These are phyloP conservation scores for Colletotrichum horii DNA, from an alignment of 2,329 filamentous ascomycete genomes.

Conservation along the genomic window DNA sequence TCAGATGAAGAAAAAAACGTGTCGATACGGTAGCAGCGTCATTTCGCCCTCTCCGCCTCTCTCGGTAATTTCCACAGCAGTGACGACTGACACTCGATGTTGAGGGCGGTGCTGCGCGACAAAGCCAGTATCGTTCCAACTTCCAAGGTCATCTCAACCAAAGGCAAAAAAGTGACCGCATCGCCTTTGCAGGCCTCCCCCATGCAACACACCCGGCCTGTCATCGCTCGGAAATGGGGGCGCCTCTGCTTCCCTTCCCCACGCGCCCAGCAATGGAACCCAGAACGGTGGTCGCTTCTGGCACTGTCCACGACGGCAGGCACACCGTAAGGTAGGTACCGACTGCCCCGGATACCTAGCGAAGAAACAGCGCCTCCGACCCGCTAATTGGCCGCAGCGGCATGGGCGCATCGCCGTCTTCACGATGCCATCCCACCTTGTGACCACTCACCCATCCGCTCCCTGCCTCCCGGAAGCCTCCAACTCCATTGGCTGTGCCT, in stretches of 20 bases:
- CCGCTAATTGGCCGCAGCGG: constrained; percentile 20
- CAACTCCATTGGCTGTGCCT: neutral
- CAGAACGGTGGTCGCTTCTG: neutral
- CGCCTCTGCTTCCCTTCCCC: neutral
- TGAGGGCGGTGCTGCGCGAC: constrained; percentile 3
- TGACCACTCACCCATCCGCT: neutral
- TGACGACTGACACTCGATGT: neutral
- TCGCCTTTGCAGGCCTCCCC: neutral
- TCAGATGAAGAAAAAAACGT: neutral
- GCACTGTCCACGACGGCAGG: neutral
- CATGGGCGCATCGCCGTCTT: neutral
- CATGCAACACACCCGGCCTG: neutral
- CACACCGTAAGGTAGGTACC: neutral
- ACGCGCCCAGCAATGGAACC: neutral
- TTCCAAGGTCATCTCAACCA: neutral
- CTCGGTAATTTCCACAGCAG: constrained; percentile 8
- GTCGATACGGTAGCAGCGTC: neutral
- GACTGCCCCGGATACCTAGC: neutral
- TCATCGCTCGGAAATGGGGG: neutral
- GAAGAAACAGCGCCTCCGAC: constrained; percentile 17
- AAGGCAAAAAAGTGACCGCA: neutral
- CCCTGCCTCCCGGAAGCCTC: neutral
- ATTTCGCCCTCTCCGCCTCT: constrained; percentile 8
- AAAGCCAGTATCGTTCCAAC: neutral
- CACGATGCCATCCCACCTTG: neutral